A percentile compares a stretch with the other conserved stretches of the same genome.
These are phyloP conservation scores for Sporothrix curviconia DNA, from an alignment of 2,329 filamentous ascomycete genomes.

Conservation along the genomic window DNA sequence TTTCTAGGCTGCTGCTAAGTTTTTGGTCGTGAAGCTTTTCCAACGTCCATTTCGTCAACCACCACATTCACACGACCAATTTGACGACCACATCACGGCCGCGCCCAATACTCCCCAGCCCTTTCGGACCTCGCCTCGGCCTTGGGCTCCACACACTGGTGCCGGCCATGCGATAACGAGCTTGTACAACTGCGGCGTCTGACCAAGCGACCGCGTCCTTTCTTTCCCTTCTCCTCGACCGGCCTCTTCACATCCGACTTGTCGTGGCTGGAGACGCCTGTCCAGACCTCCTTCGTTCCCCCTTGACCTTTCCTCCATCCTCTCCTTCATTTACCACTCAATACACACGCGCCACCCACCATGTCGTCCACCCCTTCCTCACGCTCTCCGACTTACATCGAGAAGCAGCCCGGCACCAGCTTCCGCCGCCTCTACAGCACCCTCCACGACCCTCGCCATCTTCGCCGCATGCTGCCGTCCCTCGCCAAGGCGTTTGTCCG, in stretches of 20 bases:
- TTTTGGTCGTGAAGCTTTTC: too few species aligned
- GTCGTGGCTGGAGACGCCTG: too few species aligned
- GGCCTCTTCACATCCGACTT: too few species aligned
- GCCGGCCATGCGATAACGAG: slow-evolving; percentile 1
- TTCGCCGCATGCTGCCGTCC: slow-evolving; percentile 96
- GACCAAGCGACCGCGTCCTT: background rate
- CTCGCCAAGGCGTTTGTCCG: slow-evolving; percentile 94
- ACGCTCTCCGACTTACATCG: slow-evolving; percentile 82
- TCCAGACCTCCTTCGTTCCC: background rate
- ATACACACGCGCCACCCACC: slow-evolving; percentile 17
- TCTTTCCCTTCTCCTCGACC: background rate
- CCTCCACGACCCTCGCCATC: slow-evolving; percentile 88
- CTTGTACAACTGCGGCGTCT: background rate
- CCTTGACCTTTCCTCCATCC: background rate
- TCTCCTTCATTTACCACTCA: background rate
- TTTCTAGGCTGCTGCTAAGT: too few species aligned
- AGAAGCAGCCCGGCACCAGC: slow-evolving; percentile 81
- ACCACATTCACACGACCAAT: too few species aligned
- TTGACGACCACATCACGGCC: too few species aligned
- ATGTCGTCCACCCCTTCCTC: slow-evolving; percentile 47
- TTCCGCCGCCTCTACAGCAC: slow-evolving; percentile 90
- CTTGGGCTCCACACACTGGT: too few species aligned
- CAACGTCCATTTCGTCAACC: too few species aligned
- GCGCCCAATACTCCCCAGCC: too few species aligned
- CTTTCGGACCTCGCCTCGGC: too few species aligned